Conservation (phyloP, 805 yeast genomes). For the Cyberlindnera xylosilytica region DNA sequence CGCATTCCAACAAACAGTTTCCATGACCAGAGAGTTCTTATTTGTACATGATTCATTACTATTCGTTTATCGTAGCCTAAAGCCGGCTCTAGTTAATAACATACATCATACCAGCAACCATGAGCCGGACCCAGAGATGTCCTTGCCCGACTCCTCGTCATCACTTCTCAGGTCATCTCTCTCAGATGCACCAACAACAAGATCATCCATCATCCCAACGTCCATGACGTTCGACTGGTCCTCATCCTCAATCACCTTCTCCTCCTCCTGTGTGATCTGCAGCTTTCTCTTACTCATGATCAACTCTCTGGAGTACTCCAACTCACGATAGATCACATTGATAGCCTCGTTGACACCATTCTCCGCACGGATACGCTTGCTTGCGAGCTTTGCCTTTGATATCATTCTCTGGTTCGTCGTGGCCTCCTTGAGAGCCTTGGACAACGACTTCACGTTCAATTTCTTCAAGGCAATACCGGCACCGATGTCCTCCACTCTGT, state of each 20-base stretch:
- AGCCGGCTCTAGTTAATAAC: no score
- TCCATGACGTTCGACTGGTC: slow-evolving; percentile 6
- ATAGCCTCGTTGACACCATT: slow-evolving; percentile 80
- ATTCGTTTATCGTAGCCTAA: no score
- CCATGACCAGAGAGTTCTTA: no score
- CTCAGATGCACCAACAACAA: no score
- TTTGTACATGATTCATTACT: no score
- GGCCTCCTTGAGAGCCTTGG: slow-evolving; percentile 67
- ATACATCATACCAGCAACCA: slow-evolving; percentile 23
- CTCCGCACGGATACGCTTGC: slow-evolving; percentile 64
- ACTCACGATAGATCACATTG: slow-evolving; percentile 69
- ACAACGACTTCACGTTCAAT: slow-evolving; percentile 58
- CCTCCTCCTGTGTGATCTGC: slow-evolving; percentile 11
- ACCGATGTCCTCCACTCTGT: slow-evolving; percentile 83
- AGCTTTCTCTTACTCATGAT: slow-evolving; percentile 42
- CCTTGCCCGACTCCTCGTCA: slow-evolving; percentile 6
- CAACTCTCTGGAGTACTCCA: slow-evolving; percentile 70
- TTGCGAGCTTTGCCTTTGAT: slow-evolving; percentile 62
- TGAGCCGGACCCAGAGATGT: slow-evolving; percentile 11
- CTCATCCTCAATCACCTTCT: slow-evolving; percentile 11
- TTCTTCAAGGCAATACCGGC: slow-evolving; percentile 73
- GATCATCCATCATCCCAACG: slow-evolving; percentile 5
- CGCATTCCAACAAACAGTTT: no score
- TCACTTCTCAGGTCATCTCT: no score
- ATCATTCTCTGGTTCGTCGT: slow-evolving; percentile 64